phyloP scores from a whole-genome alignment of 2,329 filamentous ascomycete species.

The Pseudogymnoascus sp. region DNA sequence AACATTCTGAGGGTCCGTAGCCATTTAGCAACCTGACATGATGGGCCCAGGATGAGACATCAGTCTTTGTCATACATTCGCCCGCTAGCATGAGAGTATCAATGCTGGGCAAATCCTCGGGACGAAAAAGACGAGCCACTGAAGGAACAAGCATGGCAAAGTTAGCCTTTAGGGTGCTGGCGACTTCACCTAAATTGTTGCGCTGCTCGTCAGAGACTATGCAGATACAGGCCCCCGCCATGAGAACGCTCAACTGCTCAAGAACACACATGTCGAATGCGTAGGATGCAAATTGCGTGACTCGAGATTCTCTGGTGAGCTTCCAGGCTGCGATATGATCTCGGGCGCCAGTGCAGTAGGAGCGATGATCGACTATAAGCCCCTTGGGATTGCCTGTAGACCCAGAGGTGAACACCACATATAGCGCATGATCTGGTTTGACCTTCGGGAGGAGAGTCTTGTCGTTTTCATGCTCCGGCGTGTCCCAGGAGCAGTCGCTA shows the following conservation, averaged over 20 bases:
- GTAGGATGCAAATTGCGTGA: constrained; percentile 18
- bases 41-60: constrained; percentile 11
- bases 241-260: constrained; percentile 14
- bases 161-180: constrained; percentile 12
- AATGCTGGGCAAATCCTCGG: constrained; percentile 14
- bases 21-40: constrained; percentile 10
- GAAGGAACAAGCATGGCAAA: constrained; percentile 15
- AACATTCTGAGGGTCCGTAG: constrained; percentile 17
- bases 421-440: neutral
- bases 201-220: constrained; percentile 16
- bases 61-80: constrained; percentile 9
- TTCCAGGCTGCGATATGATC: constrained; percentile 3
- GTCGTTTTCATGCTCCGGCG: neutral
- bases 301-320: constrained; percentile 9
- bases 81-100: constrained; percentile 13
- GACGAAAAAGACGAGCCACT: constrained; percentile 10
- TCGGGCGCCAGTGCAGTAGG: constrained; percentile 10
- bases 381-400: constrained; percentile 21
- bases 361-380: constrained; percentile 15
- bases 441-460: neutral
- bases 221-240: constrained; percentile 17
- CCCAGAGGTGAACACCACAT: constrained; percentile 18
- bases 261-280: constrained; percentile 17
- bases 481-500: neutral
- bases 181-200: constrained; percentile 10